These are phyloP conservation scores for Botryotinia calthae DNA, from an alignment of 2,329 filamentous ascomycete species.

Conservation along the genomic window DNA sequence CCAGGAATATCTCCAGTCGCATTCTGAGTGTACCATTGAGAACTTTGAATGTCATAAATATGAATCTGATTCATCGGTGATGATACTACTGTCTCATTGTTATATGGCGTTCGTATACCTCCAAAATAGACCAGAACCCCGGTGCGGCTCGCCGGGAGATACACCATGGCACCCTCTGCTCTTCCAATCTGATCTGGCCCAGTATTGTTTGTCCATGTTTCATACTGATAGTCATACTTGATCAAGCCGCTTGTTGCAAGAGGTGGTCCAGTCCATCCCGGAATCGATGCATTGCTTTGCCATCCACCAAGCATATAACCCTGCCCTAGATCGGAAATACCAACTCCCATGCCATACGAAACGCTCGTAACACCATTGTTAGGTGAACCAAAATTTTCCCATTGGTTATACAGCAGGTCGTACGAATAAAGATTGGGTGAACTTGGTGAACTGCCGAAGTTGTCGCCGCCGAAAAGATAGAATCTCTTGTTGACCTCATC, in stretches of 20 bases:
- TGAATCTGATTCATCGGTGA: conserved; percentile 52
- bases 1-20: conserved; percentile 53
- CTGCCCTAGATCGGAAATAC: conserved; percentile 52
- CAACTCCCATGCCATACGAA: conserved; percentile 56
- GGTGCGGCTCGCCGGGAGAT: conserved; percentile 56
- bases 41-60: conserved; percentile 59
- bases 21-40: conserved; percentile 59
- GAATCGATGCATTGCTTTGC: conserved; percentile 53
- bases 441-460: conserved; percentile 44
- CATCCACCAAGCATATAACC: conserved; percentile 64
- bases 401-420: conserved; percentile 55
- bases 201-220: conserved; percentile 51
- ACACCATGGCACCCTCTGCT: conserved; percentile 60
- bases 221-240: conserved; percentile 54
- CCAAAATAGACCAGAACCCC: conserved; percentile 63
- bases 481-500: conserved; percentile 62
- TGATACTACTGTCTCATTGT: conserved; percentile 45
- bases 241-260: conserved; percentile 53
- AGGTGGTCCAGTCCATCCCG: conserved; percentile 49
- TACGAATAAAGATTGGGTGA: conserved; percentile 54
- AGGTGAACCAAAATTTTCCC: conserved; percentile 49
- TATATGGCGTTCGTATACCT: conserved; percentile 49
- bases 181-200: conserved; percentile 53
- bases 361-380: conserved; percentile 45
- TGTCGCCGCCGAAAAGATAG: conserved; percentile 62